phyloP scores from a whole-genome alignment of 116 monocot species.

The Papilionanthe hybrid region DNA sequence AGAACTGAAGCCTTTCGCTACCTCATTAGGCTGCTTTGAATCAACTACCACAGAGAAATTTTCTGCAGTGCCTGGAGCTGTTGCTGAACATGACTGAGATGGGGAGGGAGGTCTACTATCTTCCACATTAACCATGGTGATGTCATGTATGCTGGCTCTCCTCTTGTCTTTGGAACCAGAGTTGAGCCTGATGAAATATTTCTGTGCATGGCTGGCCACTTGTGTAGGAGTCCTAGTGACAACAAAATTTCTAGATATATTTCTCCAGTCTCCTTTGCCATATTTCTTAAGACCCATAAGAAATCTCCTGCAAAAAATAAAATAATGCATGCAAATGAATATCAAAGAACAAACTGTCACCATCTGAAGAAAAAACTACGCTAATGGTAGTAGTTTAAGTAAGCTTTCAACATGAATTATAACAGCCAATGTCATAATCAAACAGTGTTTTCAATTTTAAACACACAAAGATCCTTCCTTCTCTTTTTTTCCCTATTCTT shows the following conservation, averaged over 20 bases:
- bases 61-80: not conserved
- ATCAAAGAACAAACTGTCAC: not conserved
- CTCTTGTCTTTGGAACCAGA: conserved; percentile 78
- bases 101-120: conserved; percentile 32
- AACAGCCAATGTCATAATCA: not conserved
- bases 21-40: conserved; percentile 27
- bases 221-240: conserved; percentile 65
- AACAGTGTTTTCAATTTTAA: conserved; percentile 1
- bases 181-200: conserved; percentile 78
- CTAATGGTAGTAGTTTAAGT: too few species aligned
- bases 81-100: conserved; percentile 25
- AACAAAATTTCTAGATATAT: conserved; percentile 70
- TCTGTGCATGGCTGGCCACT: conserved; percentile 87
- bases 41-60: conserved; percentile 21
- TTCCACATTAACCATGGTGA: conserved; percentile 55
- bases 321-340: not conserved
- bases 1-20: conserved; percentile 3
- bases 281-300: conserved; percentile 73
- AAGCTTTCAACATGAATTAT: not conserved
- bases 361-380: not conserved
- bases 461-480: not conserved
- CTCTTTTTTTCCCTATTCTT: too few species aligned
- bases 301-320: conserved; percentile 46
- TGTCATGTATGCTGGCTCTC: conserved; percentile 85
- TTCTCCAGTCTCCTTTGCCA: conserved; percentile 83